Conservation (phyloP, 805 yeast species). For the Kuraishia floccosa region DNA sequence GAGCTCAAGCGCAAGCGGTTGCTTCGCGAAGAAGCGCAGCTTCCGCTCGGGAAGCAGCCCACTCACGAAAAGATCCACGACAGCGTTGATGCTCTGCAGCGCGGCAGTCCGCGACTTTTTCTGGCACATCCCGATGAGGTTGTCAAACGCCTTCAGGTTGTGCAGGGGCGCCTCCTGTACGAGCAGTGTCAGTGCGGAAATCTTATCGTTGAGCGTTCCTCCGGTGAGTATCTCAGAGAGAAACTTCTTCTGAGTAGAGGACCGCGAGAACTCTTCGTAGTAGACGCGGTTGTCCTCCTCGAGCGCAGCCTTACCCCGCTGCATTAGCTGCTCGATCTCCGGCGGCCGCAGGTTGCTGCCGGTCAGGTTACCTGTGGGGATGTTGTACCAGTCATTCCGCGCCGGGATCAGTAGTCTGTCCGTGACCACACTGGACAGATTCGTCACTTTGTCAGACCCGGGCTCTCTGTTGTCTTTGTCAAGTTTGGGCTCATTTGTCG, state of each 20-base stretch:
- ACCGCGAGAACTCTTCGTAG: slow-evolving; percentile 60
- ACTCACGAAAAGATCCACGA: slow-evolving; percentile 77
- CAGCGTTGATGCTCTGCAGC: slow-evolving; percentile 77
- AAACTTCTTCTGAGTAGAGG: slow-evolving; percentile 77
- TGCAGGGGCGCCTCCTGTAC: slow-evolving; percentile 94
- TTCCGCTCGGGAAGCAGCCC: slow-evolving; percentile 85
- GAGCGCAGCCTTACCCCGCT: slow-evolving; percentile 54
- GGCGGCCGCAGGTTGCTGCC: slow-evolving; percentile 24
- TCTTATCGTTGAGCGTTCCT: slow-evolving; percentile 94
- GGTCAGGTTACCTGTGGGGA: slow-evolving; percentile 24
- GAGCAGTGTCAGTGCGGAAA: slow-evolving; percentile 85
- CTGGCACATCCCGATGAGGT: slow-evolving; percentile 64
- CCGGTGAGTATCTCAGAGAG: slow-evolving; percentile 77
- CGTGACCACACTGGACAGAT: slow-evolving; percentile 38
- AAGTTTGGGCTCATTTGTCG: slow-evolving; percentile 6
- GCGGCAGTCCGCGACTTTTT: slow-evolving; percentile 93
- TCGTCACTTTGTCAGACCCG: slow-evolving; percentile 12
- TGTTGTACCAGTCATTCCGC: slow-evolving; percentile 66
- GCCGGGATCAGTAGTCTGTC: slow-evolving; percentile 49
- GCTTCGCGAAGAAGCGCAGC: slow-evolving; percentile 68
- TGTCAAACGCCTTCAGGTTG: slow-evolving; percentile 74
- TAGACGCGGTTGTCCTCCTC: slow-evolving; percentile 64
- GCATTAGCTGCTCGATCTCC: slow-evolving; percentile 44
- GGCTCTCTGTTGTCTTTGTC: slow-evolving; percentile 13
- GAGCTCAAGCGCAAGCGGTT: slow-evolving; percentile 37